Evolutionary conservation across 164 flowering plant genomes (phyloP).

Genomic region (Vitis rotundifolia): DNA sequence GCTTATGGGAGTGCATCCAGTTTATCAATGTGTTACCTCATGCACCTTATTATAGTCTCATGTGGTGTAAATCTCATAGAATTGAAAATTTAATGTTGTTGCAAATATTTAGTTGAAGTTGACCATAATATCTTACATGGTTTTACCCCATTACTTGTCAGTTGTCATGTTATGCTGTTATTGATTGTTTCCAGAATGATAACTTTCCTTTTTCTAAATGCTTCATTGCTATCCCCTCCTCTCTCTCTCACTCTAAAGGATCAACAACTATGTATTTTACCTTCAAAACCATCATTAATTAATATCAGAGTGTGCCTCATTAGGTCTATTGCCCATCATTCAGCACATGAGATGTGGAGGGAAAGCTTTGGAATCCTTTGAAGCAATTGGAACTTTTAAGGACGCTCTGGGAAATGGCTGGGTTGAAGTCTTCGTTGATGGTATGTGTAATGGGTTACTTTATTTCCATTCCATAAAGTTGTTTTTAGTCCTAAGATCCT

Average conservation of each 20-base stretch:
- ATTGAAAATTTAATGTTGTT: background rate
- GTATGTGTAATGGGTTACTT: slow-evolving; percentile 36
- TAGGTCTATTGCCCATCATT: slow-evolving; percentile 85
- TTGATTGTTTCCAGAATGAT: background rate
- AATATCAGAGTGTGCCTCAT: slow-evolving; percentile 2
- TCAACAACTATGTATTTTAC: background rate
- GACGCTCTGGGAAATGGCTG: slow-evolving; percentile 32
- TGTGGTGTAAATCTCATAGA: background rate
- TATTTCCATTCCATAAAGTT: background rate
- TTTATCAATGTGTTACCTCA: background rate
- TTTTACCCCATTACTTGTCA: no score
- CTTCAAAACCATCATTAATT: slow-evolving; percentile 5
- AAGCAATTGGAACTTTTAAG: slow-evolving; percentile 31
- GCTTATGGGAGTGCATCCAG: background rate
- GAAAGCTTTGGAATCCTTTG: slow-evolving; percentile 46
- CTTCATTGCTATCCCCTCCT: background rate
- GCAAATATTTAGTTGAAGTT: no score
- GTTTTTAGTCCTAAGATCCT: background rate
- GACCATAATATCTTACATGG: no score
- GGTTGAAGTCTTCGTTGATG: slow-evolving; percentile 65
- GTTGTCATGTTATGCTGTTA: background rate
- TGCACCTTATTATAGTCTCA: background rate
- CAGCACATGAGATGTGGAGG: slow-evolving; percentile 52
- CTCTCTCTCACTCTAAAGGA: background rate
- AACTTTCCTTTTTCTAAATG: background rate